Percentiles rank a stretch among this genome's conserved stretches.
phyloP scores from a whole-genome alignment of 257 asterid genomes.

The Solanum neorickii region DNA sequence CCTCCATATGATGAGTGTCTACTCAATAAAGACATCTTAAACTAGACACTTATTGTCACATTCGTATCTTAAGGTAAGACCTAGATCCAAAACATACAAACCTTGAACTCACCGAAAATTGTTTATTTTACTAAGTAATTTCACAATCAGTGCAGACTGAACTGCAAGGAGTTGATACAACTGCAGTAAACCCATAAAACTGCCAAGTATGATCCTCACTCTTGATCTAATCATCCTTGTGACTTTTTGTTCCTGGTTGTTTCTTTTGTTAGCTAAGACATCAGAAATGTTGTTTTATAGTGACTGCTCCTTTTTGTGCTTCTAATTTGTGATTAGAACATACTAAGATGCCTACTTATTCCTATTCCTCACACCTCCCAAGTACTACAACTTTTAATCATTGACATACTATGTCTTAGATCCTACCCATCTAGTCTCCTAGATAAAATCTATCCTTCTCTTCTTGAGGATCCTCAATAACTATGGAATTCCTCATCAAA shows the following conservation, averaged over 20 bases:
- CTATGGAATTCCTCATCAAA: not conserved
- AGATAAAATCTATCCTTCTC: not conserved
- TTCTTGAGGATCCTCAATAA: not conserved
- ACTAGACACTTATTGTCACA: not conserved
- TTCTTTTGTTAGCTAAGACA: not conserved
- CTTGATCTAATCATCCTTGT: not conserved
- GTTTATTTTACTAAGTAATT: not conserved
- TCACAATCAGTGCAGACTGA: not conserved
- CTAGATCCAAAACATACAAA: not conserved
- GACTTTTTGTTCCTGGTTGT: not conserved
- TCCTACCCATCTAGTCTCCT: not conserved
- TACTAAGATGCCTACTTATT: not conserved
- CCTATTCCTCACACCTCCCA: not conserved
- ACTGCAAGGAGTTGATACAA: not conserved
- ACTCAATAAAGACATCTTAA: not conserved
- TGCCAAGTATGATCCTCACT: not conserved
- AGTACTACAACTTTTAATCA: not conserved
- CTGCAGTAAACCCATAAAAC: not conserved
- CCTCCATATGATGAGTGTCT: too few relatives aligned
- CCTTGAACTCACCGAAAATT: not conserved
- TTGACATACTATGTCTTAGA: not conserved
- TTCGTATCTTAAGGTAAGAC: not conserved
- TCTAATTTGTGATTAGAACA: not conserved
- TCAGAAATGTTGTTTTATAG: not conserved
- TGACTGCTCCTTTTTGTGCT: not conserved